Base-by-base conservation (phyloP, 2,329 filamentous ascomycete species). In the Pseudogymnoascus sp. region DNA sequence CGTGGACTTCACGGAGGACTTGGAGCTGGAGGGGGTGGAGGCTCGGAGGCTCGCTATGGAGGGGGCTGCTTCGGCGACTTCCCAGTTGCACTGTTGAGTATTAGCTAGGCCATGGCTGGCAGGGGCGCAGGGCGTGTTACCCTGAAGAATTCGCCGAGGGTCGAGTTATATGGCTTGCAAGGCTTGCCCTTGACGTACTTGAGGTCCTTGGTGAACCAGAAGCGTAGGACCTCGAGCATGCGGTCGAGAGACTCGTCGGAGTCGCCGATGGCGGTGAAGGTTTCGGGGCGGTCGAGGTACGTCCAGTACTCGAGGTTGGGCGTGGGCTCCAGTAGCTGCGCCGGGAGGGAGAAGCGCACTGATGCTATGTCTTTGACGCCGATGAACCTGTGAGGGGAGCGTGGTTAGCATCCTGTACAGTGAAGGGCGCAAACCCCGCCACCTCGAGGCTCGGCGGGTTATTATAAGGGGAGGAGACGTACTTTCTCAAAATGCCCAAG, bases 281-380 rank as follows among this genome's bases (percentile, higher is more conserved):
- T 91, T 75, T 96, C 95, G 21, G 93, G 93, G 69, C 92, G 85
- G 76, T 99, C 94, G 74, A 99, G 82, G 73, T 99, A 99, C 72
- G 95, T 95, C 94, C 94, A 99, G 78, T 97, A 99, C 79, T 99
- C 94, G 73, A 99, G 81, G 75, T 99, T 99, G 61, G 94, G 94
- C 3, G 91, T 95, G 37, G 94, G 94, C 76, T 99, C 94, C 72
- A 99, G 84, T 47, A 99, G 86, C 77, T 97, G 93, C 60, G 94
- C 92, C 21, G 94, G 94, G 60, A 99, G 83, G 14, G 93, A 97
- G 79, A 99, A 99, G 69, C 94, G 90, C 66, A 97, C 93, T 63
- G 92, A 86, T 64, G 94, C 94, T 72, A 99, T 94, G 77, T 99
- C 94, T 69, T 92, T 82, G 63, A 99, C 94, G 69, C 94, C 94